Base-by-base conservation (phyloP, 352 stramenopile genomes). In the Phytophthora meadii region DNA sequence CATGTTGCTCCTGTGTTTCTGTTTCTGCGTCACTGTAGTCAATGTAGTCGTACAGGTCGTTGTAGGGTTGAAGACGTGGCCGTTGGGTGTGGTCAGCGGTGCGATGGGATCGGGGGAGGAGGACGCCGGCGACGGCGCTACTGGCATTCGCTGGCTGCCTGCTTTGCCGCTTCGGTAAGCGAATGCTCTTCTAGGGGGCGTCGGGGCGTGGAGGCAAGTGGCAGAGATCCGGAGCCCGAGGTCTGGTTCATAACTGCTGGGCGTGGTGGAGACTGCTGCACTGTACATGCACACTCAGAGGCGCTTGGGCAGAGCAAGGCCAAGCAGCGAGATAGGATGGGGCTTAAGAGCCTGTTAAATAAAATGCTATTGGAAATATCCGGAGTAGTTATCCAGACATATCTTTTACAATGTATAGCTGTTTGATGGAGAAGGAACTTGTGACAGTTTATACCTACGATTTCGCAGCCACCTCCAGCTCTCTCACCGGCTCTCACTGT, bases 241-340 rank as follows among this genome's bases (percentile, higher is more conserved):
- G 44, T 69, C 53, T 66, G 53, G 60, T 66, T 70, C 60, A 72
- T 67, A 70, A 68, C 58, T 72, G 65, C 65, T 68, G 65, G 32
- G 50, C 24, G 25, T 45, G 47, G 25, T 12, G 25, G 37, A 41
- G 39, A 36, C 44, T 37, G 40, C 34, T 52, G 47, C 41, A 61
- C 46, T 66, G 58, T 49, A 58, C 32, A 44, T 61, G 42, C 42
- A 49, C 52, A 61, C 28, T 61, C n/a, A 45, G 27, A 39, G 14
- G 7, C 10, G 37, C 51, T 49, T 50, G 34, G 48, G 30, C 36
- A 72, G 40, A 68, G 44, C 42, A 17, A 36, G 57, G 63, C 28
- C 51, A 68, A 64, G 52, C 52, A 65, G 39, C 46, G 44, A 71
- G 55, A 66, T 49, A 60, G 44, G 54, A 70, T 65, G 48, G 55